Evolutionary conservation across 1,284 basidiomycete species (phyloP).

Genomic region (Boletellus deceptivus): DNA sequence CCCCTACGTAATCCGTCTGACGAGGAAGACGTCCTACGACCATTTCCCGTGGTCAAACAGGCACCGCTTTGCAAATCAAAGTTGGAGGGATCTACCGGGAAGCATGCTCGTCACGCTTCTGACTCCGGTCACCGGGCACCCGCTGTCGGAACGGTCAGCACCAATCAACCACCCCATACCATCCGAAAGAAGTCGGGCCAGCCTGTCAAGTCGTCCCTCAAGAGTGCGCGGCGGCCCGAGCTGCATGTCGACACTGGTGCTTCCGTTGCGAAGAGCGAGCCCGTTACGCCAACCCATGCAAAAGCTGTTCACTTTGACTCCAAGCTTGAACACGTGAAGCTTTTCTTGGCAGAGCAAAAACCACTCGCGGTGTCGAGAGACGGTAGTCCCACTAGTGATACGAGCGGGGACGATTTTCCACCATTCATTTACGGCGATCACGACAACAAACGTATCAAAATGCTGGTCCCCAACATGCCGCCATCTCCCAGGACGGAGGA

Average conservation of each 20-base stretch:
- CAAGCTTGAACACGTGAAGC: slow-evolving; percentile 88
- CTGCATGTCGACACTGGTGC: slow-evolving; percentile 50
- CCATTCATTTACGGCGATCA: slow-evolving; percentile 56
- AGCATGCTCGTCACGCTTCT: slow-evolving; percentile 36
- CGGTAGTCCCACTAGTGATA: slow-evolving; percentile 84
- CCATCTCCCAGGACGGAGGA: slow-evolving; percentile 33
- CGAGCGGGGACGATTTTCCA: slow-evolving; percentile 71
- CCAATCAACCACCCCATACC: slow-evolving; percentile 15
- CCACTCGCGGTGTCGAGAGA: slow-evolving; percentile 90
- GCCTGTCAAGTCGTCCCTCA: slow-evolving; percentile 89
- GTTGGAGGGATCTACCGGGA: slow-evolving; percentile 28
- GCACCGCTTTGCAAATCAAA: slow-evolving; percentile 19
- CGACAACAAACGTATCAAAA: slow-evolving; percentile 41
- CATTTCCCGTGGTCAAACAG: slow-evolving; percentile 10
- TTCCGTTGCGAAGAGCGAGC: slow-evolving; percentile 53
- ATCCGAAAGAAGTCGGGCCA: slow-evolving; percentile 89
- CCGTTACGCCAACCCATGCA: slow-evolving; percentile 55
- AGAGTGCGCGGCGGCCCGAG: slow-evolving; percentile 56
- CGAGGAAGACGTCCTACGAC: slow-evolving; percentile 24
- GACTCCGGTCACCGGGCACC: slow-evolving; percentile 32
- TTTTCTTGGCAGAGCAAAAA: slow-evolving; percentile 92
- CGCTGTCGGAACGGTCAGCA: slow-evolving; percentile 10
- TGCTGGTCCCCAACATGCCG: slow-evolving; percentile 58
- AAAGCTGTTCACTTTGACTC: slow-evolving; percentile 94
- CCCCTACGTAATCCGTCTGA: slow-evolving; percentile 26